Base-by-base conservation (phyloP, 805 yeast species). In the Myxozyma neglecta region DNA sequence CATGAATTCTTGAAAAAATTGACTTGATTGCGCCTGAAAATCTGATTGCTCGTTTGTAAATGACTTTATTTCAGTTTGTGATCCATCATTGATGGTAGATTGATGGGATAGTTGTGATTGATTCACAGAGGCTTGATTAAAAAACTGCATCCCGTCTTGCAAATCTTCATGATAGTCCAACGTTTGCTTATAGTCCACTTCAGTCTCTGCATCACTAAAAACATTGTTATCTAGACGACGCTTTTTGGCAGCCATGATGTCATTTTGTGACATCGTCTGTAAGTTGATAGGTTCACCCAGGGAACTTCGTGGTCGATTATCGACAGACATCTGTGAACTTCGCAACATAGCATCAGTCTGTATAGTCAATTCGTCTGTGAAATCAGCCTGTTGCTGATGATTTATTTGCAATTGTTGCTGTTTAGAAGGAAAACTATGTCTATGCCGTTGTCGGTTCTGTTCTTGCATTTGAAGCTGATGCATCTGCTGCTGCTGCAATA, bases 1-100 rank as follows among this genome's bases (percentile, higher is more conserved):
- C 52, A 56, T 49, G 18, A 60, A 53, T 45, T 60, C 60, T 14
- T 40, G 57, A 16, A 60, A 20, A 10, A 53, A 6, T 2, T 42
- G 53, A 9, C 43, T 13, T 24, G 53, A 20, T 13, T 44, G 39
- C 5, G 37, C 32, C 16, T 51, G 53, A 37, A 47, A 35, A 11
- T 39, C 32, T 9, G 29, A 10, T 10, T 36, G 20, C n/a, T 10
- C 34, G 29, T 42, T 14, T n/a, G 40, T 9, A 11, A n/a, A 34
- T 10, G 14, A 42, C 42, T n/a, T 13, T 42, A 20, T 10, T 20
- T n/a, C 7, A 16, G n/a, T 42, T n/a, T 16, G 24, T n/a, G 46
- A n/a, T 20, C 10, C 46, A 20, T 16, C 18, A n/a, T 42, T 42
- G 24, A 42, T 42, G 3, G 18, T 16, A 9, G 46, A 13, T 13